Base-by-base conservation (phyloP, 2,329 filamentous ascomycete genomes). In the Verticillium zaregamsianum region DNA sequence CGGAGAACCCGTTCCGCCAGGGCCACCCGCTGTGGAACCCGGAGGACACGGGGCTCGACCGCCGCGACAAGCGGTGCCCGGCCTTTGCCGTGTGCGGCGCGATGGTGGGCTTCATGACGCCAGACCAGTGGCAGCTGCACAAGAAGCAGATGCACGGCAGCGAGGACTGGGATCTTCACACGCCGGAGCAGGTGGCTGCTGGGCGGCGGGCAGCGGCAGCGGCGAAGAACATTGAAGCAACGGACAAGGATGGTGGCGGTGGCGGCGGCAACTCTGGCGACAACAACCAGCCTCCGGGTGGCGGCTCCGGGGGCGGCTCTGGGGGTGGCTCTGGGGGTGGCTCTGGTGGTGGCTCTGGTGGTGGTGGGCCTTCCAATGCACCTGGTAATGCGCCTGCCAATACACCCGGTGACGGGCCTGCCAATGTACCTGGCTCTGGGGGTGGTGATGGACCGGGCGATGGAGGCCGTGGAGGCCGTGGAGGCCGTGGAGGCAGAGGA, bases 21-120 rank as follows among this genome's bases (percentile, higher is more conserved):
- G 61, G 61, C 17, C 64, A 66, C 55, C 56, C 56, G 6, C 59
- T 66, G 32, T 65, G 62, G 62, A 56, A 64, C 20, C 64, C 64
- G 28, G 56, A 58, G 9, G 64, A 64, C 40, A 61, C 14, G 7
- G 56, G 55, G 20, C 20, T 64, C 35, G 64, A 65, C 15, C 58
- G 64, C 20, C 64, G 64, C 54, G 62, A 65, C 55, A 65, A 65
- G 60, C 59, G 63, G 5, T 66, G 64, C 58, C 64, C 64, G 20
- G 52, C 60, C 32, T 66, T 66, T 55, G 59, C 63, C 7, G 59
- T 60, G 31, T 66, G 64, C 49, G 64, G 64, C 6, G 61, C 64
- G 31, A 65, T 66, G 61, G 63, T 66, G 3, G 63, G 63, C 33
- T 63, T 63, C 54, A 66, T 66, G 64, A 65, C 59, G 35, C 57